Evolutionary conservation across 2,329 filamentous ascomycete species (phyloP).

Genomic region (Colletotrichum graminicola): DNA sequence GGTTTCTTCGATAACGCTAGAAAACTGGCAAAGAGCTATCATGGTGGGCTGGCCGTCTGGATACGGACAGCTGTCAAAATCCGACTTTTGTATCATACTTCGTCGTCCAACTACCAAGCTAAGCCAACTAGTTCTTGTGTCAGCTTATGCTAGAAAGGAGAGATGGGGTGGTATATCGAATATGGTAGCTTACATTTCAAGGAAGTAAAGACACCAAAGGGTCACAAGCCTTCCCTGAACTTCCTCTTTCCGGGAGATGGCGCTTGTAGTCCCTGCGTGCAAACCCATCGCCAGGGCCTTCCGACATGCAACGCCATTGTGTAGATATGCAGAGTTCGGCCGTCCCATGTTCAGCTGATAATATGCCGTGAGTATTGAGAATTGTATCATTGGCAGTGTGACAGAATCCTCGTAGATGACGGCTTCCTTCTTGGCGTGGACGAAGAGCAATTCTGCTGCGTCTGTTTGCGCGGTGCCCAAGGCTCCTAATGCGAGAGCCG

Average conservation of each 20-base stretch:
- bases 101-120: slow-evolving; percentile 33
- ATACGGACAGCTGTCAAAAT: slow-evolving; percentile 31
- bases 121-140: slow-evolving; percentile 13
- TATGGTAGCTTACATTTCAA: slow-evolving; percentile 43
- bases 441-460: slow-evolving; percentile 45
- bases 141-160: background rate
- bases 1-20: slow-evolving; percentile 30
- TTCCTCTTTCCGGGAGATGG: slow-evolving; percentile 40
- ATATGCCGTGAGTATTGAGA: slow-evolving; percentile 46
- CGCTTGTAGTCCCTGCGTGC: slow-evolving; percentile 45
- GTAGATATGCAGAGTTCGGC: slow-evolving; percentile 48
- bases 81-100: slow-evolving; percentile 28
- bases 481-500: slow-evolving; percentile 47
- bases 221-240: slow-evolving; percentile 46
- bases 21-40: slow-evolving; percentile 35
- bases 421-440: slow-evolving; percentile 46
- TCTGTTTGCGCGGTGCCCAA: slow-evolving; percentile 45
- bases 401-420: slow-evolving; percentile 48
- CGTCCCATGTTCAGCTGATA: slow-evolving; percentile 49
- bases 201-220: slow-evolving; percentile 48
- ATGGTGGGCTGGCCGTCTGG: slow-evolving; percentile 31
- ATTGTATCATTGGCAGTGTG: slow-evolving; percentile 50
- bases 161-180: accelerated
- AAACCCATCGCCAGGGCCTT: slow-evolving; percentile 49
- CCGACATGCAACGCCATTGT: slow-evolving; percentile 46